Percentiles rank a stretch among this genome's conserved stretches.
Evolutionary conservation across 202 grass and related monocot genomes (phyloP).

Genomic region (Hordeum pubiflorum): DNA sequence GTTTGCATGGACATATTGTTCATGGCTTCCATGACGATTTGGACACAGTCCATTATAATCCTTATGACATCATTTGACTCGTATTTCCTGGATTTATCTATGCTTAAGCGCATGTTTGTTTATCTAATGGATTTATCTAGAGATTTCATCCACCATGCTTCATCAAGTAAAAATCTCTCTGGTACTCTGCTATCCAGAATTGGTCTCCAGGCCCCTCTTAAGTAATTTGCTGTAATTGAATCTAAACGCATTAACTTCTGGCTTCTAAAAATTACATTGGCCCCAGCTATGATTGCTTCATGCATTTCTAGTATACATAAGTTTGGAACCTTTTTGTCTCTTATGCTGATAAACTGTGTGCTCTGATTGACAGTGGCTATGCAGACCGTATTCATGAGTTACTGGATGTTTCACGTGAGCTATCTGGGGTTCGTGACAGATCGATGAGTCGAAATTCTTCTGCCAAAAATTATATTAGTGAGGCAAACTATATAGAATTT

Average conservation of each 20-base stretch:
- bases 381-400: conserved; percentile 89
- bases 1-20: not conserved
- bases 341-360: conserved; percentile 1
- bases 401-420: conserved; percentile 63
- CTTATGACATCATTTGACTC: not conserved
- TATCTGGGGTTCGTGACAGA: conserved; percentile 51
- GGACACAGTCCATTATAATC: not conserved
- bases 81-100: not conserved
- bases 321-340: not conserved
- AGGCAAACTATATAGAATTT: conserved; percentile 95
- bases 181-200: not conserved
- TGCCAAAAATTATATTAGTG: conserved; percentile 63
- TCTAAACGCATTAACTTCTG: not conserved
- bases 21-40: not conserved
- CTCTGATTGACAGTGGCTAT: conserved; percentile 57
- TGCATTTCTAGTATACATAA: conserved; percentile 1
- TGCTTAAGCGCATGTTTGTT: not conserved
- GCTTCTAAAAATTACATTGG: conserved; percentile 5
- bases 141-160: not conserved
- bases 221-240: not conserved
- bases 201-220: not conserved
- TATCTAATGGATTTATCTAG: not conserved
- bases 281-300: conserved; percentile 3
- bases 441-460: conserved; percentile 37
- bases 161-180: not conserved